A percentile compares a stretch with the other conserved stretches of the same genome.
phyloP scores from a whole-genome alignment of 169 alveolate genomes.

The Neospora caninum region DNA sequence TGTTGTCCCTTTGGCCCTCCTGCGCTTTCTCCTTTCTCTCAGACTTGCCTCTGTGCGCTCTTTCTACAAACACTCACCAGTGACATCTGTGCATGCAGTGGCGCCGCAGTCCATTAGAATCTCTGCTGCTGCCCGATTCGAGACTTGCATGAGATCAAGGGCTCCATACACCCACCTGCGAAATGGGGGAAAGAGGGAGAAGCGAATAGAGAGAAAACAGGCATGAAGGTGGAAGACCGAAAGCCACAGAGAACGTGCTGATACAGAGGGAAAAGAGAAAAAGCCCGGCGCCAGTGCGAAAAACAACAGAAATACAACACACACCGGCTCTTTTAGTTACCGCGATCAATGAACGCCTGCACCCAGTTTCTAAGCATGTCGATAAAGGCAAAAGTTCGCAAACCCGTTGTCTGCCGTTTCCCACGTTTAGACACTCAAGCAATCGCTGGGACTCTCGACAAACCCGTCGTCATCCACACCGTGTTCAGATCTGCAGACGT shows the following conservation, averaged over 20 bases:
- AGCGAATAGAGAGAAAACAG: neutral
- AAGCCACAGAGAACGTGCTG: neutral
- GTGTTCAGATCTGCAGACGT: too few species aligned
- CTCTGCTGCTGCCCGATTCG: conserved; percentile 50
- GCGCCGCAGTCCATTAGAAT: conserved; percentile 50
- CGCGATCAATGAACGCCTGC: too few species aligned
- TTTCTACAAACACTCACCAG: conserved; percentile 32
- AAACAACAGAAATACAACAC: neutral
- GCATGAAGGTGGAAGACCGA: neutral
- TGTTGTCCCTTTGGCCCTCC: too few species aligned
- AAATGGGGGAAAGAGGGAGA: neutral
- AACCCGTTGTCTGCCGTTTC: too few species aligned
- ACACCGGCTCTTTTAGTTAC: too few species aligned
- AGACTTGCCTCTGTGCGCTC: too few species aligned
- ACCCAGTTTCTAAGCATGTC: too few species aligned
- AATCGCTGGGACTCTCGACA: too few species aligned
- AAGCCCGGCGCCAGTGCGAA: neutral
- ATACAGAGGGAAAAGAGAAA: neutral
- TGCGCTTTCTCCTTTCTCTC: too few species aligned
- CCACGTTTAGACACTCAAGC: too few species aligned
- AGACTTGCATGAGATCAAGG: conserved; percentile 51
- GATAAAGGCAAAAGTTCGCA: too few species aligned
- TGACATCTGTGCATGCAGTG: conserved; percentile 64
- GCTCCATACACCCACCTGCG: conserved; percentile 62
- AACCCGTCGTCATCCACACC: too few species aligned